Evolutionary conservation across 2,329 filamentous ascomycete species (phyloP).

Genomic region (Sporothrix globosa): DNA sequence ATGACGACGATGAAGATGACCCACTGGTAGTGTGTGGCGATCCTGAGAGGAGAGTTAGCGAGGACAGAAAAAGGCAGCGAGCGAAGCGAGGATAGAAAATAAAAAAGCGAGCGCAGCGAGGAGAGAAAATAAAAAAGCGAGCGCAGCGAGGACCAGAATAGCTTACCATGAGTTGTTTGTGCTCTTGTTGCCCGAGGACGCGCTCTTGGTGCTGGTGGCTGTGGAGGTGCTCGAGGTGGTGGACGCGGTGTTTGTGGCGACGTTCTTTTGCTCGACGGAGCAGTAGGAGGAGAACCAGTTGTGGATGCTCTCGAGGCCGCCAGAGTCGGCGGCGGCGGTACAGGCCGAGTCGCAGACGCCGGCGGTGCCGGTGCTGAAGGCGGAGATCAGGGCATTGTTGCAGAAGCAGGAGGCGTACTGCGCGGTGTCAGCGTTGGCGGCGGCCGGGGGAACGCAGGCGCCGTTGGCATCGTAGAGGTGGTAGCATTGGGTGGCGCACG

Average conservation of each 20-base stretch:
- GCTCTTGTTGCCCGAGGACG: conserved; percentile 22
- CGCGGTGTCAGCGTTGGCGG: conserved; percentile 51
- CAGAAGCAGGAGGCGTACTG: conserved; percentile 76
- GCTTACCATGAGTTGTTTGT: conserved; percentile 30
- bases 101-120: background rate
- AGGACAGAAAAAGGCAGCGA: background rate
- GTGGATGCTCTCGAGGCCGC: conserved; percentile 62
- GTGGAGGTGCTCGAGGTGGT: conserved; percentile 31
- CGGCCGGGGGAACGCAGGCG: conserved; percentile 66
- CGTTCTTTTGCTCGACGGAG: conserved; percentile 49
- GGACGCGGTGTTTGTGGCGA: conserved; percentile 40
- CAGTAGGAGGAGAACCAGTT: conserved; percentile 74
- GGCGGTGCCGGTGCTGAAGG: conserved; percentile 59
- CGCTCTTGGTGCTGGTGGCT: background rate
- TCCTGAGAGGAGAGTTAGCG: conserved; percentile 52
- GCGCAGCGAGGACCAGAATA: background rate
- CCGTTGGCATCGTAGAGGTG: conserved; percentile 70
- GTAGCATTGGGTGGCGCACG: conserved; percentile 63
- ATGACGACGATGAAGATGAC: conserved; percentile 79
- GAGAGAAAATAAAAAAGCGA: background rate
- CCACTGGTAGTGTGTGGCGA: conserved; percentile 75
- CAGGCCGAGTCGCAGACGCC: conserved; percentile 68
- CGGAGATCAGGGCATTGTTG: conserved; percentile 59
- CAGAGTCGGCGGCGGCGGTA: conserved; percentile 49
- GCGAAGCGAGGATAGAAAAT: background rate